Percentiles rank a stretch among this genome's conserved stretches.
Evolutionary conservation across 2,329 filamentous ascomycete genomes (phyloP).

Genomic region (Chaetomium sp.): DNA sequence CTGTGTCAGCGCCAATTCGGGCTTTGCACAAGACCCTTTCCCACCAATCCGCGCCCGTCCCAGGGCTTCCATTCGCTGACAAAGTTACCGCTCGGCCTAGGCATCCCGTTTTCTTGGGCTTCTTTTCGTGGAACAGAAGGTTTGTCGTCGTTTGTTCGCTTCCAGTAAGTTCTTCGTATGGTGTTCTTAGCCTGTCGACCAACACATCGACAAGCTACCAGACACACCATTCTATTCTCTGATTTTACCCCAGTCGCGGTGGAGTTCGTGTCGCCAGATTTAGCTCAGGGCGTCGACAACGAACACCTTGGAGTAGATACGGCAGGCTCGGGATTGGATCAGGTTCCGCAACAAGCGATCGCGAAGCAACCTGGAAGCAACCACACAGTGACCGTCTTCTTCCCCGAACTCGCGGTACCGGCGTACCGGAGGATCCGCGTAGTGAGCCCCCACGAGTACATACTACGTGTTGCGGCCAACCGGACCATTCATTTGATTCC

Average conservation of each 20-base stretch:
- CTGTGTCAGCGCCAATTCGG: slow-evolving; percentile 15
- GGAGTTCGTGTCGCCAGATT: slow-evolving; percentile 4
- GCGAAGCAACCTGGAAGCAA: too few relatives aligned
- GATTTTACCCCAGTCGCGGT: not conserved
- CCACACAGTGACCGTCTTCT: too few relatives aligned
- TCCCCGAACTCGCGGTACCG: slow-evolving; percentile 5
- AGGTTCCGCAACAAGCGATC: too few relatives aligned
- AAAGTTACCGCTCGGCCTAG: slow-evolving; percentile 1
- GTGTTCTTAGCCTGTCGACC: not conserved
- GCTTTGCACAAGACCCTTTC: slow-evolving; percentile 3
- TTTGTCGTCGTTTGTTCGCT: not conserved
- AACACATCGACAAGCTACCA: too few relatives aligned
- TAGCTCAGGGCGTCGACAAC: slow-evolving; percentile 10
- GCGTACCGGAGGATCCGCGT: slow-evolving; percentile 15
- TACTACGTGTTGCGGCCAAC: slow-evolving; percentile 6
- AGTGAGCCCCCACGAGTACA: slow-evolving; percentile 1
- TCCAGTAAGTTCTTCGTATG: not conserved
- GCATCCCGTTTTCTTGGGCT: slow-evolving; percentile 9
- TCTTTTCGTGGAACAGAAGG: slow-evolving; percentile 2
- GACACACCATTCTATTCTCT: too few relatives aligned
- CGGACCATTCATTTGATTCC: not conserved
- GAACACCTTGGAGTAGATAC: not conserved
- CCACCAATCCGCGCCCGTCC: slow-evolving; percentile 5
- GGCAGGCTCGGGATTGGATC: too few relatives aligned
- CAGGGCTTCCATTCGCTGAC: slow-evolving; percentile 9